Evolutionary conservation across 2,329 filamentous ascomycete genomes (phyloP).

Genomic region (Colletotrichum zoysiae): DNA sequence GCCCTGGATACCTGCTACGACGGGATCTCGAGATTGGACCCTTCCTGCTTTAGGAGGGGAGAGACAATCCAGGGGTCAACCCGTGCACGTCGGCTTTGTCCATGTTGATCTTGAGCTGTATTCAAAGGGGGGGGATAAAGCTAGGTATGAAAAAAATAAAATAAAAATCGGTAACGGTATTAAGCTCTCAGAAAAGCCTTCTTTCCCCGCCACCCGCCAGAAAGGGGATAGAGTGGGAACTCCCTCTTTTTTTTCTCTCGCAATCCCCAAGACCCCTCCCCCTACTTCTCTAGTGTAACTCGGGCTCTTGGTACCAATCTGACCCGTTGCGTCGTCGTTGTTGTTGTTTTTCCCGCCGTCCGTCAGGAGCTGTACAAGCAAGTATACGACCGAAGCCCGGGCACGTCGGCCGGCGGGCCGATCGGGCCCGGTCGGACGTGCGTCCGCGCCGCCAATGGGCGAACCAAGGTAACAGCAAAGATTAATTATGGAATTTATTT

Average conservation of each 20-base stretch:
- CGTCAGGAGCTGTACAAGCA: background rate
- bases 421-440: background rate
- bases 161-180: background rate
- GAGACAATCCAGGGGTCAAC: conserved; percentile 20
- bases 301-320: background rate
- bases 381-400: background rate
- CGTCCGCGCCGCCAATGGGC: background rate
- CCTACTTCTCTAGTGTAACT: background rate
- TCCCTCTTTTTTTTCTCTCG: too few species aligned
- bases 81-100: conserved; percentile 18
- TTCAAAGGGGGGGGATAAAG: background rate
- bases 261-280: background rate
- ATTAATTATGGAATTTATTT: background rate
- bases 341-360: background rate
- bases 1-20: conserved; percentile 13
- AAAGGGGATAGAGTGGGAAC: background rate
- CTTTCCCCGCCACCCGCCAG: background rate
- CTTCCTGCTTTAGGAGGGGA: conserved; percentile 1
- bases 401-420: too few species aligned
- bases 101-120: conserved; percentile 16
- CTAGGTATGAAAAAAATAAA: background rate
- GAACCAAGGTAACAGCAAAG: background rate
- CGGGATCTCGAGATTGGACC: conserved; percentile 17
- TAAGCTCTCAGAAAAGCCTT: background rate
- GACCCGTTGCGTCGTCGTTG: background rate